phyloP scores from a whole-genome alignment of 345 rosid genomes.

The Adansonia digitata region DNA sequence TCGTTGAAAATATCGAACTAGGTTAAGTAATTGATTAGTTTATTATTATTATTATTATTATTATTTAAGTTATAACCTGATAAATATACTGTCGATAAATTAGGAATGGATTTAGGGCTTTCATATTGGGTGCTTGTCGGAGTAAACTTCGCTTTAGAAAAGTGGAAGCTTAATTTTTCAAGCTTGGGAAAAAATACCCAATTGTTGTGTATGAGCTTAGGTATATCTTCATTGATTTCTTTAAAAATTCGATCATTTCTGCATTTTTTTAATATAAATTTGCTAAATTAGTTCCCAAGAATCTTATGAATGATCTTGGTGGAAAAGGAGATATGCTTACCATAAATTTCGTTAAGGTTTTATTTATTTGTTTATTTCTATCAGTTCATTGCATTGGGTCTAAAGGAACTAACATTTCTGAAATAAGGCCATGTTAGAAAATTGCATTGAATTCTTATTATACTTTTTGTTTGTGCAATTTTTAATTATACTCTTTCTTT shows the following conservation, averaged over 20 bases:
- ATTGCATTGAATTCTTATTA: neutral
- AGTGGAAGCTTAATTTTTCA: neutral
- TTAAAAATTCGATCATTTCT: neutral
- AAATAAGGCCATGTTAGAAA: neutral
- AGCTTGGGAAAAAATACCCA: neutral
- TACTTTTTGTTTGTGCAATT: neutral
- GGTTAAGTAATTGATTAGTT: neutral
- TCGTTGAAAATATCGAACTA: no score
- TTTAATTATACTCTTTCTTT: conserved; percentile 14
- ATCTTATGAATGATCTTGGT: neutral
- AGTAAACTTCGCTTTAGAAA: neutral
- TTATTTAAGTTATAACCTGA: neutral
- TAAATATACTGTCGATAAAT: neutral
- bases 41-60: no score
- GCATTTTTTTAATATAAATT: neutral
- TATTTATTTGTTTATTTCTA: neutral
- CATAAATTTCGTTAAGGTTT: neutral
- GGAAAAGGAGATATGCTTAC: neutral
- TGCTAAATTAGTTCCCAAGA: neutral
- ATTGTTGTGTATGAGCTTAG: neutral
- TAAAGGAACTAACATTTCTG: neutral
- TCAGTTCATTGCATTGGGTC: neutral
- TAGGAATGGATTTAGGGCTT: neutral
- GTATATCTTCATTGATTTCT: neutral
- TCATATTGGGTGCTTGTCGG: neutral